These are phyloP conservation scores for Cladosporium sp. DNA, from an alignment of 2,329 filamentous ascomycete genomes.

Conservation along the genomic window DNA sequence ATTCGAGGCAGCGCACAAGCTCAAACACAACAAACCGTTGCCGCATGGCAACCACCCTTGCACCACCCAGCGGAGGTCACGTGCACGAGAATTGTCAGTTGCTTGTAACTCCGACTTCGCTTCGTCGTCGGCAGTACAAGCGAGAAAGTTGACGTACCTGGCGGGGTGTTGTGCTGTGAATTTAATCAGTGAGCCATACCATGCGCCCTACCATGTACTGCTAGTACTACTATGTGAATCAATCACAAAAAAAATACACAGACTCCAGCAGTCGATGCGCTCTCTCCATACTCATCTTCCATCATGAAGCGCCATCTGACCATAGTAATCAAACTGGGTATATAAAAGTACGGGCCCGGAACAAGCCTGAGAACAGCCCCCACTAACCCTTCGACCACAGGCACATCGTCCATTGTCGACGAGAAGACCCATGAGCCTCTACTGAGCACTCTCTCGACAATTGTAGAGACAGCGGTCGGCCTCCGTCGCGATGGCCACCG, in stretches of 20 bases:
- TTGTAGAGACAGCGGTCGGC: constrained; percentile 89
- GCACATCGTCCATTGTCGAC: constrained; percentile 98
- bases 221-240: neutral
- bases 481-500: constrained; percentile 87
- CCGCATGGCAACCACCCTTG: neutral
- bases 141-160: neutral
- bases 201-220: neutral
- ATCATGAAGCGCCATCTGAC: constrained; percentile 71
- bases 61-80: neutral
- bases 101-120: constrained; percentile 8
- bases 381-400: constrained; percentile 51
- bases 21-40: neutral
- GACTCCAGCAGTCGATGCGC: neutral
- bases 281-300: neutral
- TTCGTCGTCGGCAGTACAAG: neutral
- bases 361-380: constrained; percentile 27
- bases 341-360: constrained; percentile 25
- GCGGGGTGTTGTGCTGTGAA: constrained; percentile 5
- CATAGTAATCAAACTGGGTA: constrained; percentile 87
- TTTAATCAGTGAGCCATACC: neutral
- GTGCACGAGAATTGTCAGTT: neutral
- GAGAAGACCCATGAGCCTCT: constrained; percentile 93
- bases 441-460: constrained; percentile 83
- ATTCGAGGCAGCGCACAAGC: neutral
- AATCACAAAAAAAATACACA: neutral